These are phyloP conservation scores for Athelia psychrophila DNA, from an alignment of 1,284 basidiomycete species.

Conservation along the genomic window DNA sequence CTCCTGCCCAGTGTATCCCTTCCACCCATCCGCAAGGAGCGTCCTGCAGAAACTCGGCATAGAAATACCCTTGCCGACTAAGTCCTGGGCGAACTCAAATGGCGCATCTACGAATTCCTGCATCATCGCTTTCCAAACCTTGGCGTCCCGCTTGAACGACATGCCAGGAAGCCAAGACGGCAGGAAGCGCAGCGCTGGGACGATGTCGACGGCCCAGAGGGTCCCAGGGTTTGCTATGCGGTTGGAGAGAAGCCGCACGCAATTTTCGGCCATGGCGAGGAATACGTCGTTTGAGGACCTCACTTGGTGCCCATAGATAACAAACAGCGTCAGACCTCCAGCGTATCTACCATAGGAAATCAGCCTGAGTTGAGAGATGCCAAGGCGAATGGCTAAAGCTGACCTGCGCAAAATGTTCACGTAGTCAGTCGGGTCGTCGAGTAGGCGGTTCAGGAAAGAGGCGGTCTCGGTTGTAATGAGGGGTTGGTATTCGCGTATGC, in stretches of 20 bases:
- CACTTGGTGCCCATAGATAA: conserved; percentile 65
- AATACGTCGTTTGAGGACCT: conserved; percentile 51
- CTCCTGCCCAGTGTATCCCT: conserved; percentile 33
- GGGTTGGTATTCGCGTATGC: conserved; percentile 55
- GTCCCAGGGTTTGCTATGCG: conserved; percentile 62
- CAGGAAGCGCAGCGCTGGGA: conserved; percentile 44
- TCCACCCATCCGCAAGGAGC: conserved; percentile 42
- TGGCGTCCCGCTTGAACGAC: conserved; percentile 52
- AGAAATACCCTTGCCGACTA: conserved; percentile 45
- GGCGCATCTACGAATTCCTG: conserved; percentile 66
- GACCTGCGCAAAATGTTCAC: conserved; percentile 40
- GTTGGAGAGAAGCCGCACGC: conserved; percentile 56
- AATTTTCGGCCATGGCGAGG: conserved; percentile 58
- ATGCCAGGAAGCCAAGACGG: conserved; percentile 46
- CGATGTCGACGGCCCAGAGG: conserved; percentile 67
- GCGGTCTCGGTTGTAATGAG: conserved; percentile 53
- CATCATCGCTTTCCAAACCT: conserved; percentile 60
- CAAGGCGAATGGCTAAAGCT: not conserved
- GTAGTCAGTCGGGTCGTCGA: conserved; percentile 40
- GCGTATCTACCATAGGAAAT: conserved; percentile 38
- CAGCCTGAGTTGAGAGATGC: not conserved
- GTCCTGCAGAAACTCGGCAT: conserved; percentile 61
- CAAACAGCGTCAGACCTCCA: conserved; percentile 57
- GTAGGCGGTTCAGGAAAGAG: conserved; percentile 43
- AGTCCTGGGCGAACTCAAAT: conserved; percentile 53